Conservation (phyloP, 371 early-diverging fungal species). For the Quaeritorhiza haematococci region DNA sequence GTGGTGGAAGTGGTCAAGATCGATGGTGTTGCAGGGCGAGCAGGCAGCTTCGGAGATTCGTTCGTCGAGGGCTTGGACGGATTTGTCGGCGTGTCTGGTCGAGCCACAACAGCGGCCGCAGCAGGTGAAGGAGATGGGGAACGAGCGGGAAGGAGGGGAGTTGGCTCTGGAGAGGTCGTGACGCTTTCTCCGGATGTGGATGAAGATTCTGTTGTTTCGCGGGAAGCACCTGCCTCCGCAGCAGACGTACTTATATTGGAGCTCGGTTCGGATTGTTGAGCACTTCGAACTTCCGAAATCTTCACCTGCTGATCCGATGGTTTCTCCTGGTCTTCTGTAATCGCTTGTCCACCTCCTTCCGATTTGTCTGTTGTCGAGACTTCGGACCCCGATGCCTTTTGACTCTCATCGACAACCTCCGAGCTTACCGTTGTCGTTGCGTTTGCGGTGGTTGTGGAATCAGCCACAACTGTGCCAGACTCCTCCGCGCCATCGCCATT, state of each 20-base stretch:
- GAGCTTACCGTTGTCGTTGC: too few relatives aligned
- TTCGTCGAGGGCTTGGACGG: background rate
- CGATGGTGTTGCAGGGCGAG: constrained; percentile 15
- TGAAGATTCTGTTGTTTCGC: background rate
- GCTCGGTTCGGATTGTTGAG: too few relatives aligned
- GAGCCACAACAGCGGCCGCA: too few relatives aligned
- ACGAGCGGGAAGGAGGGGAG: too few relatives aligned
- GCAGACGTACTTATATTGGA: background rate
- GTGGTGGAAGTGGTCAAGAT: constrained; percentile 13
- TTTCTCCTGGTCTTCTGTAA: background rate
- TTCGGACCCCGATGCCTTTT: too few relatives aligned
- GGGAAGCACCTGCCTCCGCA: background rate
- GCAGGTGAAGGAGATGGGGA: too few relatives aligned
- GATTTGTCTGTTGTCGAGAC: constrained; percentile 7
- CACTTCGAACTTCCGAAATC: too few relatives aligned
- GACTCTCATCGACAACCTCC: too few relatives aligned
- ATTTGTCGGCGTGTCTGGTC: background rate
- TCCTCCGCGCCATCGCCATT: too few relatives aligned
- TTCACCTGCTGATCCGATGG: constrained; percentile 3
- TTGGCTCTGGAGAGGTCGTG: too few relatives aligned
- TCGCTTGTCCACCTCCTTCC: background rate
- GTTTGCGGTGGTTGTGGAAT: too few relatives aligned
- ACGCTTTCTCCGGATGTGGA: background rate
- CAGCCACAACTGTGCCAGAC: too few relatives aligned
- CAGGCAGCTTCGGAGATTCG: constrained; percentile 2